Conservation (phyloP, 2,329 filamentous ascomycete genomes). For the Colletotrichum gigasporum region DNA sequence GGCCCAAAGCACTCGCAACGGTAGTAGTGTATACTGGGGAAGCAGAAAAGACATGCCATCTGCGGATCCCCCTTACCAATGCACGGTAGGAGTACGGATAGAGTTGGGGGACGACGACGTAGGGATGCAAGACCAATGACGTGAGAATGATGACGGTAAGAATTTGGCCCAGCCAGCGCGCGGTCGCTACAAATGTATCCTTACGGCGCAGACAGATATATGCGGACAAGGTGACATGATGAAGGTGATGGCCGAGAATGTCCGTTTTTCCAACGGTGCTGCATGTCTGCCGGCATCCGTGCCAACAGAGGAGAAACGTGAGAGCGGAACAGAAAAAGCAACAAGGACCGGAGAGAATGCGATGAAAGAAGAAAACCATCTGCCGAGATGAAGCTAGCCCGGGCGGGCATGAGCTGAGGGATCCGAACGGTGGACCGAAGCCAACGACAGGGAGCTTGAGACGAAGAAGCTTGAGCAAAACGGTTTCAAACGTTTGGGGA, state of each 20-base stretch:
- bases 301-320: neutral
- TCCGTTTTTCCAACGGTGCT: neutral
- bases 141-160: conserved; percentile 2
- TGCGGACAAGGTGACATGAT: too few relatives aligned
- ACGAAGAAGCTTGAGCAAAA: neutral
- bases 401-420: neutral
- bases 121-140: conserved; percentile 16
- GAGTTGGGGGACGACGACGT: neutral
- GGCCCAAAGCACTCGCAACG: too few relatives aligned
- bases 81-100: too few relatives aligned
- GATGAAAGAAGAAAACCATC: neutral
- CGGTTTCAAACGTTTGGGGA: neutral
- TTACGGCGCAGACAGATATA: too few relatives aligned
- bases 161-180: neutral
- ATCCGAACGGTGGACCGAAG: neutral
- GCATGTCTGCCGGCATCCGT: neutral
- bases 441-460: neutral
- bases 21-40: too few relatives aligned
- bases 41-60: neutral
- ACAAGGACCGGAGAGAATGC: neutral
- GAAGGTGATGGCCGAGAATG: neutral
- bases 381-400: neutral
- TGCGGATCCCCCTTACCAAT: too few relatives aligned
- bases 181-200: too few relatives aligned
- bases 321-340: neutral